A percentile compares a stretch with the other conserved stretches of the same genome.
Conservation (phyloP, 2,329 filamentous ascomycete species). For the Aspergillus sp. region DNA sequence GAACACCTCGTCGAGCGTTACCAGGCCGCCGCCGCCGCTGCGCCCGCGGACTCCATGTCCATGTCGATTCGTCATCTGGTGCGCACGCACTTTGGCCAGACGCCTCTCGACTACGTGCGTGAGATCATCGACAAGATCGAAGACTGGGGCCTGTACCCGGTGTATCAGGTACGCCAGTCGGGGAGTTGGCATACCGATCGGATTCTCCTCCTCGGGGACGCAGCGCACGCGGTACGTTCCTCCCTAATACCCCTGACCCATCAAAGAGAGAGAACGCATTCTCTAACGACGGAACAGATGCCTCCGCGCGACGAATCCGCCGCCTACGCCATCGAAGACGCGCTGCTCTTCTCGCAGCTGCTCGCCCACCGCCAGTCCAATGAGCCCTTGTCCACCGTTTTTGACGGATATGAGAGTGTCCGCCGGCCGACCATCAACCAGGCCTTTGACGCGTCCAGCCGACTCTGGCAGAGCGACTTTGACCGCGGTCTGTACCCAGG, state of each 20-base stretch:
- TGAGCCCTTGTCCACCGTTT: constrained; percentile 31
- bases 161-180: constrained; percentile 39
- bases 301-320: constrained; percentile 47
- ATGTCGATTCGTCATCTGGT: constrained; percentile 29
- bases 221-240: constrained; percentile 44
- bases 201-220: constrained; percentile 45
- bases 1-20: constrained; percentile 25
- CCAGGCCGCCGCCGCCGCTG: constrained; percentile 35
- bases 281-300: constrained; percentile 32
- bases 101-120: constrained; percentile 19
- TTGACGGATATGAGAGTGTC: constrained; percentile 36
- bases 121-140: constrained; percentile 34
- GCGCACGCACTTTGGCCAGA: constrained; percentile 5
- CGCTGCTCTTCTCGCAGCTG: constrained; percentile 41
- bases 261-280: neutral
- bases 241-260: neutral
- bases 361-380: constrained; percentile 29
- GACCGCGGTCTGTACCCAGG: constrained; percentile 6
- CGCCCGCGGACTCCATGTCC: constrained; percentile 9
- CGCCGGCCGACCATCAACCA: constrained; percentile 36
- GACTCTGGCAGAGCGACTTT: constrained; percentile 32
- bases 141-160: constrained; percentile 45
- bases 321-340: constrained; percentile 45
- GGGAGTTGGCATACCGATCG: constrained; percentile 40
- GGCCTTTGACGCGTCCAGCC: constrained; percentile 39